These are phyloP conservation scores for Scheffersomyces ergatensis DNA, from an alignment of 805 yeast species.

Conservation along the genomic window DNA sequence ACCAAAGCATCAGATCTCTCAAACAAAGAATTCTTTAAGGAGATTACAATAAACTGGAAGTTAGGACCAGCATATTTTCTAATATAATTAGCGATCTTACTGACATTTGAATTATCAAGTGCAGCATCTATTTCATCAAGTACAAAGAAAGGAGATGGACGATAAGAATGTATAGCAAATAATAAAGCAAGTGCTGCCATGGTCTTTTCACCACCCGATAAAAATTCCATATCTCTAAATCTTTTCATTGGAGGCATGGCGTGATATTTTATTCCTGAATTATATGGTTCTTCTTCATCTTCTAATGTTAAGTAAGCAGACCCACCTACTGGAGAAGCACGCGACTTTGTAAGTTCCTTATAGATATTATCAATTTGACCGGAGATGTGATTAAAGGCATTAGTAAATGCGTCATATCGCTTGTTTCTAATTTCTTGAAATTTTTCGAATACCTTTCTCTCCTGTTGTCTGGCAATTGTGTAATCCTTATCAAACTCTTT, in stretches of 20 bases:
- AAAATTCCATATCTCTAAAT: constrained; percentile 85
- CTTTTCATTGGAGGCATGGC: constrained; percentile 97
- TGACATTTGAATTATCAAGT: constrained; percentile 84
- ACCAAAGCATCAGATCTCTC: constrained; percentile 88
- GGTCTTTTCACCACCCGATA: constrained; percentile 96
- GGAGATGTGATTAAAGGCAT: constrained; percentile 76
- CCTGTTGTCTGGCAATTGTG: constrained; percentile 57
- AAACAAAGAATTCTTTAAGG: constrained; percentile 81
- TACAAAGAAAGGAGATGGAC: constrained; percentile 94
- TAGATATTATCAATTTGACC: constrained; percentile 71
- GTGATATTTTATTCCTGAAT: constrained; percentile 80
- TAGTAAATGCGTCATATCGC: constrained; percentile 63
- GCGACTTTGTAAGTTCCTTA: constrained; percentile 77
- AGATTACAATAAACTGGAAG: constrained; percentile 89
- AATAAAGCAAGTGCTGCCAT: constrained; percentile 92
- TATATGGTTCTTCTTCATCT: constrained; percentile 86
- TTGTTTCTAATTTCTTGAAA: constrained; percentile 59
- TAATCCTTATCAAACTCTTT: constrained; percentile 65
- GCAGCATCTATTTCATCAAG: constrained; percentile 99
- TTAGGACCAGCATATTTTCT: constrained; percentile 69
- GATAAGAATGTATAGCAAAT: constrained; percentile 86
- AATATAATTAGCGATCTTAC: constrained; percentile 83
- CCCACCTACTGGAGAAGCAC: constrained; percentile 79
- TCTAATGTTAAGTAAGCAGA: constrained; percentile 87
- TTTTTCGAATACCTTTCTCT: constrained; percentile 49